A percentile compares a stretch with the other conserved stretches of the same genome.
Evolutionary conservation across 352 stramenopile genomes (phyloP).

Genomic region (Phytopythium helicoides): DNA sequence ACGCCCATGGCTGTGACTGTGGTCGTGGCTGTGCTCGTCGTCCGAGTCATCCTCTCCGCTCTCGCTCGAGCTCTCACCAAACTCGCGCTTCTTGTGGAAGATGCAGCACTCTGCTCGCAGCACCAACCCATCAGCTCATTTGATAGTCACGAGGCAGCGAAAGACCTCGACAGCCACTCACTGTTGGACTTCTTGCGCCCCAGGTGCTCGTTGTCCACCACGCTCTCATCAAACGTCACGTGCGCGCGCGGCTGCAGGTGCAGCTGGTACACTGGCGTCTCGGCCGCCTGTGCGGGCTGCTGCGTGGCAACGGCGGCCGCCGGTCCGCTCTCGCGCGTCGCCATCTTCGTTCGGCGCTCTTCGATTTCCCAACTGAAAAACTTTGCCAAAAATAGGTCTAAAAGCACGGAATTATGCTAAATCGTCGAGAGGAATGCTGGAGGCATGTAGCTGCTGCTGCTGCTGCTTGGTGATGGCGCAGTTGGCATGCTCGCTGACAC

Average conservation of each 20-base stretch:
- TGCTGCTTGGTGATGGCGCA: not conserved
- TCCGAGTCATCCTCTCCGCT: constrained; percentile 66
- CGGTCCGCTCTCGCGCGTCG: constrained; percentile 21
- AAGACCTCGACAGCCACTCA: constrained; percentile 23
- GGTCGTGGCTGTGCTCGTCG: constrained; percentile 16
- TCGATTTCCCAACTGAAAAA: constrained; percentile 1
- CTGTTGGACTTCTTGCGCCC: constrained; percentile 91
- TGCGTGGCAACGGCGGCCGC: constrained; percentile 26
- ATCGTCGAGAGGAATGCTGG: constrained; percentile 7
- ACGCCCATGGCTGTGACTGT: constrained; percentile 20
- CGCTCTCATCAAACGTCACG: constrained; percentile 87
- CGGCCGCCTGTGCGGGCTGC: constrained; percentile 4
- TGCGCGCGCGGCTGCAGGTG: constrained; percentile 76
- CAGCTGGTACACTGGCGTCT: constrained; percentile 55
- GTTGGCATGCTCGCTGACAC: too few species aligned
- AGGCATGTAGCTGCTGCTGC: not conserved
- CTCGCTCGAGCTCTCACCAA: constrained; percentile 91
- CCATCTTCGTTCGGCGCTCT: constrained; percentile 25
- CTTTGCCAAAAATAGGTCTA: not conserved
- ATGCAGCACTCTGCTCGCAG: constrained; percentile 84
- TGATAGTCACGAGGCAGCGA: not conserved
- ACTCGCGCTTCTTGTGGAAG: constrained; percentile 92
- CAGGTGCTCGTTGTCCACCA: constrained; percentile 93
- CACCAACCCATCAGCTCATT: constrained; percentile 4
- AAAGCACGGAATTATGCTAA: constrained; percentile 3